Evolutionary conservation across 1,284 basidiomycete species (phyloP).

Genomic region (Cutaneotrichosporon cyanovorans): DNA sequence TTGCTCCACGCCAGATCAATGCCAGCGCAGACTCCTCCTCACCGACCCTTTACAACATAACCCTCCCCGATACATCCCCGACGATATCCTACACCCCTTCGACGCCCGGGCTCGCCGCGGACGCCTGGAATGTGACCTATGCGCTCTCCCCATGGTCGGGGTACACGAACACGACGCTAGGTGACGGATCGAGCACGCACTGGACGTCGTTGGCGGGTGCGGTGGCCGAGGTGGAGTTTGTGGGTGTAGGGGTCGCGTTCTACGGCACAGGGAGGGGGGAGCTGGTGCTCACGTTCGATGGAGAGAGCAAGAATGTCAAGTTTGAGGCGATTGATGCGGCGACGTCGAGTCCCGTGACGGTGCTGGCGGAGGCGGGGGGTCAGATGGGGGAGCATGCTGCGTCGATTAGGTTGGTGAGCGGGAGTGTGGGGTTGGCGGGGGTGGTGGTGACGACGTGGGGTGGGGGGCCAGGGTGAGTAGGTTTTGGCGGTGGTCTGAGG

Average conservation of each 20-base stretch:
- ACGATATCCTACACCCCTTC: not conserved
- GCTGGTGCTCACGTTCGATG: not conserved
- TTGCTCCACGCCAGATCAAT: no score
- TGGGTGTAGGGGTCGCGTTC: constrained; percentile 3
- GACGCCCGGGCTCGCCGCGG: not conserved
- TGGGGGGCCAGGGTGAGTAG: not conserved
- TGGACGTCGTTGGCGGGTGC: not conserved
- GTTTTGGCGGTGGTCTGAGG: no score
- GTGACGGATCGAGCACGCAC: not conserved
- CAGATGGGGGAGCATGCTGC: not conserved
- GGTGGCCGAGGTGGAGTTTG: not conserved
- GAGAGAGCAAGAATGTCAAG: no score
- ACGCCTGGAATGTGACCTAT: constrained; percentile 5
- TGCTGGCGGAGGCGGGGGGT: not conserved
- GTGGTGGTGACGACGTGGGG: not conserved
- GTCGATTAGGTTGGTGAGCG: not conserved
- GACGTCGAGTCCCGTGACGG: not conserved
- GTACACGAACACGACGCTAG: not conserved
- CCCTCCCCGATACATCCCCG: not conserved
- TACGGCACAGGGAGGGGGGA: not conserved
- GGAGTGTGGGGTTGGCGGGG: not conserved
- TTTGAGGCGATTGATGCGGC: not conserved
- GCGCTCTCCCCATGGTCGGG: not conserved
- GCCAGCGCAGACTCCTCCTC: no score
- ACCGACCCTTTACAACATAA: not conserved